Percentiles rank a stretch among this genome's conserved stretches.
phyloP scores from a whole-genome alignment of 768 basidiomycete genomes.

The Tremella mesenterica region DNA sequence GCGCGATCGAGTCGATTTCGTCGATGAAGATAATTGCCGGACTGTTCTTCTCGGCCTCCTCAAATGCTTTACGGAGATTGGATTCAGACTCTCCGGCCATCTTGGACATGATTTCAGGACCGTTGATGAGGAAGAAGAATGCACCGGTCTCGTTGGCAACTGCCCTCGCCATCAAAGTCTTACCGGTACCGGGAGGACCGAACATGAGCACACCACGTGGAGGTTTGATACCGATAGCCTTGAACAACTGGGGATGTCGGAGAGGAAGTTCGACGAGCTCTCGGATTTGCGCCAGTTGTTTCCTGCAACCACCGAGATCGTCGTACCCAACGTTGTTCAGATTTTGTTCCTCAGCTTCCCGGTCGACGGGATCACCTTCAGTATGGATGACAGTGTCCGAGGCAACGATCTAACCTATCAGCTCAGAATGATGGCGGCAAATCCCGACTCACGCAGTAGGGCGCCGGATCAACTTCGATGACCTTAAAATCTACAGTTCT shows the following conservation, averaged over 20 bases:
- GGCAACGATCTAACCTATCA: slow-evolving; percentile 63
- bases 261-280: slow-evolving; percentile 96
- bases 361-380: slow-evolving; percentile 98
- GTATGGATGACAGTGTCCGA: slow-evolving; percentile 69
- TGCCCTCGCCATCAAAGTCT: slow-evolving; percentile 98
- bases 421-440: not conserved
- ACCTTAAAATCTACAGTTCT: slow-evolving; percentile 94
- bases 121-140: slow-evolving; percentile 99
- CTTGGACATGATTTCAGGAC: slow-evolving; percentile 99
- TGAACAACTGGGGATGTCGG: slow-evolving; percentile 98
- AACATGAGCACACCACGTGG: slow-evolving; percentile 98
- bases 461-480: slow-evolving; percentile 93
- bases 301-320: slow-evolving; percentile 97
- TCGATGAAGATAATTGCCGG: slow-evolving; percentile 97
- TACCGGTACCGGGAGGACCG: slow-evolving; percentile 97
- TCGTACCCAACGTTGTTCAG: slow-evolving; percentile 96
- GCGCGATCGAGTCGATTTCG: slow-evolving; percentile 97
- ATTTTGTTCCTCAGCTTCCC: slow-evolving; percentile 96
- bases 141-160: slow-evolving; percentile 99
- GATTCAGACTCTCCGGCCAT: slow-evolving; percentile 99
- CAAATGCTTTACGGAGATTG: slow-evolving; percentile 95
- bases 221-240: slow-evolving; percentile 99
- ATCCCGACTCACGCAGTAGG: slow-evolving; percentile 58
- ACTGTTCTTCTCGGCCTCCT: slow-evolving; percentile 99
- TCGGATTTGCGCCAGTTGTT: slow-evolving; percentile 94